These are phyloP conservation scores for Phytophthora pini DNA, from an alignment of 352 stramenopile genomes.

Conservation along the genomic window DNA sequence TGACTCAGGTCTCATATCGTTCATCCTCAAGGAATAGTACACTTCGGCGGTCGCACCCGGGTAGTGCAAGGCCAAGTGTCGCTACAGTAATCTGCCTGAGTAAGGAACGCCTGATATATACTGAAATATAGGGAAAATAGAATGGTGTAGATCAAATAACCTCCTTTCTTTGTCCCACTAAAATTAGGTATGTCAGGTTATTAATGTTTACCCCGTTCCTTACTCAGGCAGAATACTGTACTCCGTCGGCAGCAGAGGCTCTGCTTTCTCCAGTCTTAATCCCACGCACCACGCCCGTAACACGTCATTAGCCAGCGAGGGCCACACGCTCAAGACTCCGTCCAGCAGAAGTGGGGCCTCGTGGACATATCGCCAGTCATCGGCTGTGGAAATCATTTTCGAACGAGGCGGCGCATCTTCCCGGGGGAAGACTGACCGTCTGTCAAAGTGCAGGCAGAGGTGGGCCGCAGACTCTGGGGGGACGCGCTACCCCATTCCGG, in stretches of 20 bases:
- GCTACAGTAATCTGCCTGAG: too few relatives aligned
- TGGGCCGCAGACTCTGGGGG: background rate
- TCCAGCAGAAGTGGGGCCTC: background rate
- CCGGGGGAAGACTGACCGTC: background rate
- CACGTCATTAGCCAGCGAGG: conserved; percentile 27
- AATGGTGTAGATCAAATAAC: too few relatives aligned
- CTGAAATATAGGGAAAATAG: too few relatives aligned
- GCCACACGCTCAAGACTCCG: conserved; percentile 7
- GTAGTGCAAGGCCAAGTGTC: too few relatives aligned
- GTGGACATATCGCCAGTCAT: conserved; percentile 29
- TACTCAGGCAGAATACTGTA: too few relatives aligned
- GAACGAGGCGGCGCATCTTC: conserved; percentile 23
- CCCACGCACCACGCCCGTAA: conserved; percentile 20
- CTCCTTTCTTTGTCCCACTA: too few relatives aligned
- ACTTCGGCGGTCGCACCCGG: background rate
- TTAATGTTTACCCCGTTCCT: too few relatives aligned
- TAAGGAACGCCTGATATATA: too few relatives aligned
- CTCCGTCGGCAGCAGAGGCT: too few relatives aligned
- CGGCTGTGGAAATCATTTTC: conserved; percentile 15
- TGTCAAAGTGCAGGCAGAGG: conserved; percentile 4
- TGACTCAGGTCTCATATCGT: conserved; percentile 33
- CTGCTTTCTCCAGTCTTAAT: background rate
- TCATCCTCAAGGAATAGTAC: conserved; percentile 21
- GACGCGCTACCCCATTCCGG: conserved; percentile 16
- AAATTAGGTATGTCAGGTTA: too few relatives aligned